Percentiles rank a stretch among this genome's conserved stretches.
These are phyloP conservation scores for Galium porrigens DNA, from an alignment of 305 asterid species.

Conservation along the genomic window DNA sequence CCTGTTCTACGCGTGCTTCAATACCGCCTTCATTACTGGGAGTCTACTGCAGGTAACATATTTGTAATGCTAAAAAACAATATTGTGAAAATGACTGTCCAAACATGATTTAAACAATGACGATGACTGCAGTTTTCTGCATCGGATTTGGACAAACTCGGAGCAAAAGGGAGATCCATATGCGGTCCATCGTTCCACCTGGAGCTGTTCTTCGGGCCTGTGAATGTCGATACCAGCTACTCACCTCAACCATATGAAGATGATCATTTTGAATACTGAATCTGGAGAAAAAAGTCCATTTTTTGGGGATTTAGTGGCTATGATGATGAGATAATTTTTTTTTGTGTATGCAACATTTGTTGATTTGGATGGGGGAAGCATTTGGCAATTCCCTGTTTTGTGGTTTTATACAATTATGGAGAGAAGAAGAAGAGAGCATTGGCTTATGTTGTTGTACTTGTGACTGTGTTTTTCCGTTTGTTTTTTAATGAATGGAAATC, in stretches of 20 bases:
- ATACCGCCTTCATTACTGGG: constrained; percentile 52
- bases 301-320: background rate
- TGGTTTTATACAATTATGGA: background rate
- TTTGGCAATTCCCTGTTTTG: background rate
- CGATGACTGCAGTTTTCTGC: constrained; percentile 31
- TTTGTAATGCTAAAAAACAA: background rate
- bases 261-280: constrained; percentile 13
- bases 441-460: background rate
- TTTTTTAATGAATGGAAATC: constrained; percentile 11
- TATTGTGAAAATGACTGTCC: background rate
- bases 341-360: background rate
- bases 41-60: constrained; percentile 50
- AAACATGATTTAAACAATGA: background rate
- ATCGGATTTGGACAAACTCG: constrained; percentile 57
- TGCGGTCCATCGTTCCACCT: constrained; percentile 61
- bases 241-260: constrained; percentile 21
- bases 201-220: constrained; percentile 63
- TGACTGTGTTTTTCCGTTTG: constrained; percentile 1
- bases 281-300: background rate
- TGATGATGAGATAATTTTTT: background rate
- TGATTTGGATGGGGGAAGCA: background rate
- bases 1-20: constrained; percentile 64
- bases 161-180: constrained; percentile 41
- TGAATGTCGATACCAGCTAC: constrained; percentile 24
- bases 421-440: background rate